phyloP scores from a whole-genome alignment of 2,329 filamentous ascomycete genomes.

The Trichocomaceae sp. region DNA sequence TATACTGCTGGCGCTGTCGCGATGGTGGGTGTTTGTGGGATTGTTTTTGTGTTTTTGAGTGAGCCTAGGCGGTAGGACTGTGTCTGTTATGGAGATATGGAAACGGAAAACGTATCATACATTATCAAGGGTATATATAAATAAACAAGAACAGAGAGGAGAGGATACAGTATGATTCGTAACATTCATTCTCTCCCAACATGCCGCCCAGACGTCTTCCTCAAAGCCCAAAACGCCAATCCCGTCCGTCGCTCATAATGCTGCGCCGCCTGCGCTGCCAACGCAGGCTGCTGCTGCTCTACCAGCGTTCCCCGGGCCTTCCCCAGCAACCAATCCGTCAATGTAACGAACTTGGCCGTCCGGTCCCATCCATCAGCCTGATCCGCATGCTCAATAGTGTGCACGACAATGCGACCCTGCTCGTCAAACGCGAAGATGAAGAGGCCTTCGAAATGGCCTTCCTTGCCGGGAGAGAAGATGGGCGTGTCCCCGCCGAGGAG shows the following conservation, averaged over 20 bases:
- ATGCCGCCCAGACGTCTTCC: background rate
- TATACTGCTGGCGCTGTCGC: conserved; percentile 75
- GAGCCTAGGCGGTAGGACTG: background rate
- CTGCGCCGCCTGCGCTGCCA: conserved; percentile 24
- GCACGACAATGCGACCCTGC: conserved; percentile 73
- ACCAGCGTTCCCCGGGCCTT: conserved; percentile 52
- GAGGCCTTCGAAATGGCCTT: conserved; percentile 77
- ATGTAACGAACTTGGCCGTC: conserved; percentile 75
- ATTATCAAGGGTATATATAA: background rate
- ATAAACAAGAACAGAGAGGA: background rate
- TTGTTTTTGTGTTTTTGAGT: conserved; percentile 67
- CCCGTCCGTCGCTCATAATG: background rate
- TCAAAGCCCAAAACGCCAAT: background rate
- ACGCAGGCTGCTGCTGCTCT: conserved; percentile 21
- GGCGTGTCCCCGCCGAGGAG: conserved; percentile 49
- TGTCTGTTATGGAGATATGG: background rate
- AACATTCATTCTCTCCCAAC: background rate
- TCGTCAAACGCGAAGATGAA: conserved; percentile 96
- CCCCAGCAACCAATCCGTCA: conserved; percentile 92
- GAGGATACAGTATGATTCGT: background rate
- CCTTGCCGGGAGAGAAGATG: conserved; percentile 48
- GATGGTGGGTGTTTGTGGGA: conserved; percentile 64
- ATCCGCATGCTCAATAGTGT: conserved; percentile 91
- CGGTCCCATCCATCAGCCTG: conserved; percentile 76
- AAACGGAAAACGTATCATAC: background rate